These are phyloP conservation scores for Urtica urens DNA, from an alignment of 306 rosid species.

Conservation along the genomic window DNA sequence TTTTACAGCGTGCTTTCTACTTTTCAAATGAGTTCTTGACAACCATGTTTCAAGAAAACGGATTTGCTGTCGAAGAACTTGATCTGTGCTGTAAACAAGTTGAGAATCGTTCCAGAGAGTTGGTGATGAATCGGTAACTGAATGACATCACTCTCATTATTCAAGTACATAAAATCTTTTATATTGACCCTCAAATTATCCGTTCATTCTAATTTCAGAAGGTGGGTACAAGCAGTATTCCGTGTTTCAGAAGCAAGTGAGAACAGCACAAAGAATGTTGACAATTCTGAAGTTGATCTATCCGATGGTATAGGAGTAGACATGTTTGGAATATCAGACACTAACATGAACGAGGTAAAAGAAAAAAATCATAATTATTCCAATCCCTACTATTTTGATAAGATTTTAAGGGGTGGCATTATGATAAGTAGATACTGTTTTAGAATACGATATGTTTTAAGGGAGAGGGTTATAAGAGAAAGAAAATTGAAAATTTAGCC, in stretches of 20 bases:
- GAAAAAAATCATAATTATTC: too few relatives aligned
- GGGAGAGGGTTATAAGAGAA: too few relatives aligned
- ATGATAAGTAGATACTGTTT: too few relatives aligned
- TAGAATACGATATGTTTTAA: too few relatives aligned
- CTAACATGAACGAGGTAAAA: conserved; percentile 52
- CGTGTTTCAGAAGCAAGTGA: conserved; percentile 28
- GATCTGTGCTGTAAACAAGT: conserved; percentile 85
- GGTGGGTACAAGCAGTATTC: conserved; percentile 94
- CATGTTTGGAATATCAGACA: conserved; percentile 64
- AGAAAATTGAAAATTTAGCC: too few relatives aligned
- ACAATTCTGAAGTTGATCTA: conserved; percentile 49
- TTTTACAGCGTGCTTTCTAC: conserved; percentile 82
- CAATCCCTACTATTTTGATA: too few relatives aligned
- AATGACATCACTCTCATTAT: neutral
- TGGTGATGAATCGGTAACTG: conserved; percentile 76
- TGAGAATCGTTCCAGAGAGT: conserved; percentile 75
- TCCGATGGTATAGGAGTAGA: conserved; percentile 68
- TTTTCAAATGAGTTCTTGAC: conserved; percentile 78
- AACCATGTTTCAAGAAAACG: conserved; percentile 63
- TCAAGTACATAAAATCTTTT: neutral
- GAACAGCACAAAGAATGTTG: conserved; percentile 18
- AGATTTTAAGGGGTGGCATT: too few relatives aligned
- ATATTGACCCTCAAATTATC: conserved; percentile 7
- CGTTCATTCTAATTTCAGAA: conserved; percentile 44
- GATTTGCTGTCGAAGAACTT: conserved; percentile 58